Percentiles rank a stretch among this genome's conserved stretches.
Conservation (phyloP, 768 basidiomycete species). For the Psilocybe subaeruginosa region DNA sequence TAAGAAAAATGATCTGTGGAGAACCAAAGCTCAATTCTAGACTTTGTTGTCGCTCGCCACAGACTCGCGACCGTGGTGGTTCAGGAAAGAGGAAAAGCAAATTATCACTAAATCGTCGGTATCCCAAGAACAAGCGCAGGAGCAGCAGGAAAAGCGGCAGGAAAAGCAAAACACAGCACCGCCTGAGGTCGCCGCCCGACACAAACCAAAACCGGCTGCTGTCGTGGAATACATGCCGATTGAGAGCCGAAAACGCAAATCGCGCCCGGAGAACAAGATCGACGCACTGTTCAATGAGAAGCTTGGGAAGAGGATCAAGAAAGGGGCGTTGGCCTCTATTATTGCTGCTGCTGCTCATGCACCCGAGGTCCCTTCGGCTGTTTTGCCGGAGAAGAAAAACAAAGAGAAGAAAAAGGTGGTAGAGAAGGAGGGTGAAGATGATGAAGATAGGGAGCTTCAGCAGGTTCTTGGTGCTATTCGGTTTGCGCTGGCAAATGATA, state of each 20-base stretch:
- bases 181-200: not conserved
- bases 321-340: slow-evolving; percentile 41
- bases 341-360: not conserved
- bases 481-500: slow-evolving; percentile 54
- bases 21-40: too few relatives aligned
- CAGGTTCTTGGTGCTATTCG: slow-evolving; percentile 50
- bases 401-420: not conserved
- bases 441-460: slow-evolving; percentile 27
- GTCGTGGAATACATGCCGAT: slow-evolving; percentile 2
- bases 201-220: not conserved
- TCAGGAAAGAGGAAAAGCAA: too few relatives aligned
- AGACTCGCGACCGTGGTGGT: too few relatives aligned
- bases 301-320: slow-evolving; percentile 63
- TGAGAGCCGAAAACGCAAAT: slow-evolving; percentile 43
- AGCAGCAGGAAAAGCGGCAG: slow-evolving; percentile 7
- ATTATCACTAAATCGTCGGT: slow-evolving; percentile 74
- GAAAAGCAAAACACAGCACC: not conserved
- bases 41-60: too few relatives aligned
- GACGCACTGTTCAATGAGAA: slow-evolving; percentile 68
- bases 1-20: too few relatives aligned
- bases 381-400: slow-evolving; percentile 15
- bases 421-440: not conserved
- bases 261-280: slow-evolving; percentile 63
- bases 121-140: slow-evolving; percentile 60
- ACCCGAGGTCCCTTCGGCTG: not conserved